Evolutionary conservation across 352 stramenopile genomes (phyloP).

Genomic region (Pythium aphanidermatum): DNA sequence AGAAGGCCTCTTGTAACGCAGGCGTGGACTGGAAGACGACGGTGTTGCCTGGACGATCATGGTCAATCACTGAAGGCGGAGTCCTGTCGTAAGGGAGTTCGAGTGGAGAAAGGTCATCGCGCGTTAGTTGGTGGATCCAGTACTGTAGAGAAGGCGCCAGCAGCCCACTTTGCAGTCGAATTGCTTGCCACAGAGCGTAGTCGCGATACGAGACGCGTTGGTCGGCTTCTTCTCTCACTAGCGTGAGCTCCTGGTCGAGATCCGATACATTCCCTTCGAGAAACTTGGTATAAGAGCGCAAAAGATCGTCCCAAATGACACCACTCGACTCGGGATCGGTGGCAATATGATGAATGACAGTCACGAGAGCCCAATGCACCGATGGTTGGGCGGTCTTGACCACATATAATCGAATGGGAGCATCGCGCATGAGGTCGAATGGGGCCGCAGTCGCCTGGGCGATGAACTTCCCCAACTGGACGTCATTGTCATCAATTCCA

Average conservation of each 20-base stretch:
- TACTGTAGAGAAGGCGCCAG: slow-evolving; percentile 33
- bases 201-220: slow-evolving; percentile 33
- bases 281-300: slow-evolving; percentile 17
- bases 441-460: slow-evolving; percentile 13
- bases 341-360: slow-evolving; percentile 53
- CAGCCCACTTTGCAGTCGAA: slow-evolving; percentile 28
- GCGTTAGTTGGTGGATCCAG: slow-evolving; percentile 34
- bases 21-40: slow-evolving; percentile 30
- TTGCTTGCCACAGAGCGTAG: slow-evolving; percentile 39
- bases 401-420: slow-evolving; percentile 33
- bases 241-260: neutral
- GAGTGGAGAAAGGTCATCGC: slow-evolving; percentile 14
- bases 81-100: slow-evolving; percentile 38
- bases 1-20: slow-evolving; percentile 25
- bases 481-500: neutral
- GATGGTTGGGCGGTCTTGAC: slow-evolving; percentile 4
- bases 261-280: no score
- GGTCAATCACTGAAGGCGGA: neutral
- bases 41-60: slow-evolving; percentile 15
- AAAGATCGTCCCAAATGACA: slow-evolving; percentile 42
- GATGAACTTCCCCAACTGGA: slow-evolving; percentile 18
- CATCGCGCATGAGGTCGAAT: slow-evolving; percentile 31
- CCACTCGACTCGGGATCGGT: slow-evolving; percentile 38
- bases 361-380: slow-evolving; percentile 25
- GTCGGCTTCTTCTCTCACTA: neutral